These are phyloP conservation scores for Puccinia coronata DNA, from an alignment of 1,284 basidiomycete species.

Conservation along the genomic window DNA sequence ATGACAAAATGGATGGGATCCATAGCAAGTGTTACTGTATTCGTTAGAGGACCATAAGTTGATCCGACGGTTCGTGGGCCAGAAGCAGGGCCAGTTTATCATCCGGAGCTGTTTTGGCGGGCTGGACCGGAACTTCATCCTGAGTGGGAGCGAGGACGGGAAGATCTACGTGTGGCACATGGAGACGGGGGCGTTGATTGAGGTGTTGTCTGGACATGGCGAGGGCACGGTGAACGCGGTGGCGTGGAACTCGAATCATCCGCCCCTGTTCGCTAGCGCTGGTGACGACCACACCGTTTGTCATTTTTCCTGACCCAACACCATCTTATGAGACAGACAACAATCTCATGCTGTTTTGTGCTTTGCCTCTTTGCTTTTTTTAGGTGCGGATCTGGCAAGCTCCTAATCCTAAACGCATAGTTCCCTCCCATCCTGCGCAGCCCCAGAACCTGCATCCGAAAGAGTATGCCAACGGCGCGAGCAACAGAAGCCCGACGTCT, in stretches of 20 bases:
- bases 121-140: conserved; percentile 80
- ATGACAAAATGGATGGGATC: neutral
- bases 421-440: neutral
- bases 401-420: neutral
- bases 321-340: too few species aligned
- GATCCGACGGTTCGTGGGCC: conserved; percentile 76
- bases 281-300: conserved; percentile 57
- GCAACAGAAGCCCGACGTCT: too few species aligned
- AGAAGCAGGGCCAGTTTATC: conserved; percentile 76
- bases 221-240: conserved; percentile 88
- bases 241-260: conserved; percentile 83
- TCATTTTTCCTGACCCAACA: neutral
- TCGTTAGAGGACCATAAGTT: conserved; percentile 69
- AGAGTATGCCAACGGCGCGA: neutral
- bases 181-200: conserved; percentile 76
- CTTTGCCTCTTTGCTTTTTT: too few species aligned
- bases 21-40: conserved; percentile 83
- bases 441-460: neutral
- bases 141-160: conserved; percentile 91
- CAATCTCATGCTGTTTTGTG: neutral
- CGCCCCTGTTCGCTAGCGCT: conserved; percentile 78
- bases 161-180: conserved; percentile 95
- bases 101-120: conserved; percentile 94
- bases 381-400: conserved; percentile 49
- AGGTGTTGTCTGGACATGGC: conserved; percentile 80